Conservation (phyloP, 495 filamentous ascomycete species). For the Talaromyces stipitatus region DNA sequence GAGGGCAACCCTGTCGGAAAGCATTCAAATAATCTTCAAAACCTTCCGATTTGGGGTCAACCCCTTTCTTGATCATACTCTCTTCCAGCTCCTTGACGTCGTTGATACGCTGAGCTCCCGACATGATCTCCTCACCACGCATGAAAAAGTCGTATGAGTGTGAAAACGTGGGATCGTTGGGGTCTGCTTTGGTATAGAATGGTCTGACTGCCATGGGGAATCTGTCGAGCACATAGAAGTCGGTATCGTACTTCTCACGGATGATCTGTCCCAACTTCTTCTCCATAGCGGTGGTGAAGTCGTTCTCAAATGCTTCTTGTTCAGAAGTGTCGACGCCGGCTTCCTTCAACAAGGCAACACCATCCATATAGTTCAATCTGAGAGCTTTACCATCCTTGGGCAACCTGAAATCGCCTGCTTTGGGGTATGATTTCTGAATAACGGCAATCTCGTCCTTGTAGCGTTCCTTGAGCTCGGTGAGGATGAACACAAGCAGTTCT, state of each 20-base stretch:
- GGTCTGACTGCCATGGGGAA: constrained; percentile 80
- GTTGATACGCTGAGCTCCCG: constrained; percentile 81
- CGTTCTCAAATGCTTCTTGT: constrained; percentile 70
- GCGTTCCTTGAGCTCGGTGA: constrained; percentile 63
- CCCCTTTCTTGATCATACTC: constrained; percentile 61
- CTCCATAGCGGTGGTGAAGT: constrained; percentile 67
- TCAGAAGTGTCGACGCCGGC: constrained; percentile 68
- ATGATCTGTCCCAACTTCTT: constrained; percentile 84
- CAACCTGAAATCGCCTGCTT: constrained; percentile 49
- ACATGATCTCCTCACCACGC: constrained; percentile 85
- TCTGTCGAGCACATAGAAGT: constrained; percentile 90
- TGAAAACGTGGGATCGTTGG: constrained; percentile 55
- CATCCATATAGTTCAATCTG: constrained; percentile 78
- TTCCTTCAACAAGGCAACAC: constrained; percentile 70
- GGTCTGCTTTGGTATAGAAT: constrained; percentile 83
- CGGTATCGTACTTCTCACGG: constrained; percentile 73
- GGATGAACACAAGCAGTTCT: constrained; percentile 79
- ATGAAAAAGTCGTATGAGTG: constrained; percentile 94
- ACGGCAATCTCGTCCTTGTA: constrained; percentile 60
- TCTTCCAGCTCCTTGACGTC: constrained; percentile 59
- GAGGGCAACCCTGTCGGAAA: constrained; percentile 70
- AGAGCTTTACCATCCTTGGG: constrained; percentile 65
- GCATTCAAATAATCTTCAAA: constrained; percentile 79
- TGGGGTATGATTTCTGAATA: constrained; percentile 53
- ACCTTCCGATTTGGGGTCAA: constrained; percentile 65